phyloP scores from a whole-genome alignment of 306 rosid genomes.

The Malus asiatica region DNA sequence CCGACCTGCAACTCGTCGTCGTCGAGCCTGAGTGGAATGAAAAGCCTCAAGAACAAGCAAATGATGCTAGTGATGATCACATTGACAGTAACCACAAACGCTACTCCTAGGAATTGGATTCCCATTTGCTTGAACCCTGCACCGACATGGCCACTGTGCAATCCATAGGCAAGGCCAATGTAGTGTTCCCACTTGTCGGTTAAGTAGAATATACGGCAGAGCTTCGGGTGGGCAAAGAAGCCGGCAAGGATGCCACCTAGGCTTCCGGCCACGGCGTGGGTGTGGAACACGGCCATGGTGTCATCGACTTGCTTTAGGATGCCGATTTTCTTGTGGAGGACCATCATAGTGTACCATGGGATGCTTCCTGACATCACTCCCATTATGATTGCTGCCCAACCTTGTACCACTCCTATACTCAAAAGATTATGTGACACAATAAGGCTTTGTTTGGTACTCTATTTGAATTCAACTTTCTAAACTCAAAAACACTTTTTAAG shows the following conservation, averaged over 20 bases:
- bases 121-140: constrained; percentile 37
- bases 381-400: constrained; percentile 48
- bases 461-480: too few species aligned
- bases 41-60: constrained; percentile 8
- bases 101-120: constrained; percentile 35
- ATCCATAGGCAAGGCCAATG: constrained; percentile 28
- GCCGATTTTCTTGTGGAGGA: constrained; percentile 29
- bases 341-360: constrained; percentile 60
- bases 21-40: constrained; percentile 21
- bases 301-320: constrained; percentile 36
- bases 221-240: constrained; percentile 33
- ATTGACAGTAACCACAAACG: constrained; percentile 28
- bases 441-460: too few species aligned
- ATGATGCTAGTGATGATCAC: constrained; percentile 20
- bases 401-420: constrained; percentile 44
- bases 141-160: background rate
- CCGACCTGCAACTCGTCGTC: constrained; percentile 25
- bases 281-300: constrained; percentile 47
- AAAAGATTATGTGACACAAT: too few species aligned
- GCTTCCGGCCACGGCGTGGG: constrained; percentile 43
- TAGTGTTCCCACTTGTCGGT: constrained; percentile 2
- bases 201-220: constrained; percentile 26
- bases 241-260: constrained; percentile 48
- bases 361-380: constrained; percentile 46
- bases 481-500: too few species aligned